phyloP scores from a whole-genome alignment of 2,329 filamentous ascomycete species.

The Stenocarpella maydis region DNA sequence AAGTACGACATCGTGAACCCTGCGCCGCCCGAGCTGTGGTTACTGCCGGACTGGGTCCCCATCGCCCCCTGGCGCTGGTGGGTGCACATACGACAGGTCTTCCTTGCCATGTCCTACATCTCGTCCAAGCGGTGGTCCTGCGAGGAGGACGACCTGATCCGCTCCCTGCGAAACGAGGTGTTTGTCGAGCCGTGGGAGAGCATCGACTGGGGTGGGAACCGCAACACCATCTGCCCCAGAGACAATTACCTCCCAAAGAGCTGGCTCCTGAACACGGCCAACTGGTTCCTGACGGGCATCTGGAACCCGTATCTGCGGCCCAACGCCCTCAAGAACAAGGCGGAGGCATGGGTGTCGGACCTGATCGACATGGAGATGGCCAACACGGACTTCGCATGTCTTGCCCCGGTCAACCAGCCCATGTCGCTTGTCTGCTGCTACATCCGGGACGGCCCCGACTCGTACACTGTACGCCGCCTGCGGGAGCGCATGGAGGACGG shows the following conservation, averaged over 20 bases:
- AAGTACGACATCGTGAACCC: constrained; percentile 96
- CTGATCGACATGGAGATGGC: constrained; percentile 90
- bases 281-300: constrained; percentile 80
- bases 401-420: constrained; percentile 88
- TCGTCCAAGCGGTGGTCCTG: constrained; percentile 85
- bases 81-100: constrained; percentile 99
- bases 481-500: constrained; percentile 85
- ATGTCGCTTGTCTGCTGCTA: constrained; percentile 92
- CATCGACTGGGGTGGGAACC: constrained; percentile 79
- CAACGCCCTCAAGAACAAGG: constrained; percentile 70
- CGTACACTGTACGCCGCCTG: constrained; percentile 76
- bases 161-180: constrained; percentile 79
- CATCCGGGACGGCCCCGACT: constrained; percentile 81
- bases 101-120: constrained; percentile 88
- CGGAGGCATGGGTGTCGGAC: constrained; percentile 83
- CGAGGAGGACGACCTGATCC: constrained; percentile 77
- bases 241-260: constrained; percentile 97
- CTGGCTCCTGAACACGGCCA: constrained; percentile 79
- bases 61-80: constrained; percentile 95
- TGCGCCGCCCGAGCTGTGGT: constrained; percentile 91
- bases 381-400: constrained; percentile 86
- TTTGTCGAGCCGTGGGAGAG: constrained; percentile 80
- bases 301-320: constrained; percentile 82
- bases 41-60: constrained; percentile 89
- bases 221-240: constrained; percentile 79